Base-by-base conservation (phyloP, 2,329 filamentous ascomycete species). In the Pezicula carpinea region DNA sequence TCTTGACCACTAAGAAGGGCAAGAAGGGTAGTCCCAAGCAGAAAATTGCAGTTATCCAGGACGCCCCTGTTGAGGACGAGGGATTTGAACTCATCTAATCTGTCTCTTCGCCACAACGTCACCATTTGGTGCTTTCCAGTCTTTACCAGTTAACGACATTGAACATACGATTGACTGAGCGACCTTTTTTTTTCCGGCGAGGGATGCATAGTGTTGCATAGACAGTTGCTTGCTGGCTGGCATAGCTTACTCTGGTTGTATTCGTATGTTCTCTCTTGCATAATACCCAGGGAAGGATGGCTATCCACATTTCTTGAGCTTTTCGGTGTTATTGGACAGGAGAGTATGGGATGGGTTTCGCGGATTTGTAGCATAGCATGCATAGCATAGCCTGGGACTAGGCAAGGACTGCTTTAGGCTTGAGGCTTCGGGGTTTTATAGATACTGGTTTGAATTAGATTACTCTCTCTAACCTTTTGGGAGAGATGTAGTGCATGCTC, bases 71-170 rank as follows among this genome's bases (percentile, higher is more conserved):
- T 39, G 60, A 63, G 17, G 61, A 62, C 41, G 61, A 64, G 41
- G 62, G 55, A 6, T 64, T 63, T 39, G 61, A 64, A 49, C 53
- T 64, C 32, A 53, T 64, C 39, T 63, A 56, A 60, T 19, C 39
- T 19, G 18, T 40, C 5, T 14, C 36, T 38, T 34, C 32, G 11
- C 10, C 19, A 15, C 38, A 4, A 19, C 17, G 3, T 13, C 17
- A 39, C 21, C 38, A 32, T 17, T 41, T 31, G 31, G 29, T 29
- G 21, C n/a, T 22, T 41, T 29, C 41, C 38, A 23, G 38, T 40
- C 38, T 26, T 40, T 40, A 40, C 38, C 19, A 39, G 10, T 11
- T 14, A 15, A 3, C 21, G 18, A 26, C 5, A 13, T 23, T 26
- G 18, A 40, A n/a, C 18, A 40, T 40, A 23, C 13, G 38, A 40